phyloP scores from a whole-genome alignment of 148 eudicot genomes.

The Chenopodium quinoa region DNA sequence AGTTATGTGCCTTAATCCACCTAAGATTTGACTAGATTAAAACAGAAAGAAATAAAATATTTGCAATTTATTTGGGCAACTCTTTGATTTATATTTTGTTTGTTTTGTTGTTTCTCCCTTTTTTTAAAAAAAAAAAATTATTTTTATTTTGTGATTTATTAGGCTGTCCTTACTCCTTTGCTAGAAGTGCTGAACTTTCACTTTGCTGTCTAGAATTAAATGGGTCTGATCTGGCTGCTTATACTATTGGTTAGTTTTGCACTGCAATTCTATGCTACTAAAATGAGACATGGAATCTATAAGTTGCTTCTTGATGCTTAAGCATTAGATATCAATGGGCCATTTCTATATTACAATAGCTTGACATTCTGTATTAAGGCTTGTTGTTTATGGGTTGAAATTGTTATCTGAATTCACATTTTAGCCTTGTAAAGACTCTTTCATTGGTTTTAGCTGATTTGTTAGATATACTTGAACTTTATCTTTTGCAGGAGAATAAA shows the following conservation, averaged over 20 bases:
- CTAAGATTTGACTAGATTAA: no score
- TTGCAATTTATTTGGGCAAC: no score
- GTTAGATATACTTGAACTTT: not conserved
- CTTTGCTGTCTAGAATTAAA: not conserved
- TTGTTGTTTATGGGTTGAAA: not conserved
- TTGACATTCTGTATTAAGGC: no score
- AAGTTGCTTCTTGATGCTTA: not conserved
- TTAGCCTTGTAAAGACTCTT: conserved; percentile 1
- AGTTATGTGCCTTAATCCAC: no score
- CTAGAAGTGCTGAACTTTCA: not conserved
- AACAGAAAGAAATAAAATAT: no score
- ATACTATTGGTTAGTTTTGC: not conserved
- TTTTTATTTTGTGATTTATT: not conserved
- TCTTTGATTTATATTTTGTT: not conserved
- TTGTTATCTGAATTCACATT: not conserved
- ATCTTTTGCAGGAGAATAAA: conserved; percentile 48
- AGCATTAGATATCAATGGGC: not conserved
- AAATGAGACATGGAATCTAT: not conserved
- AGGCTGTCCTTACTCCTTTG: not conserved
- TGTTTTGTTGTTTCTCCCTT: not conserved
- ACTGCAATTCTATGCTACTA: not conserved
- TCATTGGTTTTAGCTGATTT: not conserved
- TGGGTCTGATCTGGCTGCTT: not conserved
- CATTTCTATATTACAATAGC: no score
- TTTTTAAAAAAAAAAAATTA: not conserved